Base-by-base conservation (phyloP, 1,284 basidiomycete species). In the Irpex sp. region DNA sequence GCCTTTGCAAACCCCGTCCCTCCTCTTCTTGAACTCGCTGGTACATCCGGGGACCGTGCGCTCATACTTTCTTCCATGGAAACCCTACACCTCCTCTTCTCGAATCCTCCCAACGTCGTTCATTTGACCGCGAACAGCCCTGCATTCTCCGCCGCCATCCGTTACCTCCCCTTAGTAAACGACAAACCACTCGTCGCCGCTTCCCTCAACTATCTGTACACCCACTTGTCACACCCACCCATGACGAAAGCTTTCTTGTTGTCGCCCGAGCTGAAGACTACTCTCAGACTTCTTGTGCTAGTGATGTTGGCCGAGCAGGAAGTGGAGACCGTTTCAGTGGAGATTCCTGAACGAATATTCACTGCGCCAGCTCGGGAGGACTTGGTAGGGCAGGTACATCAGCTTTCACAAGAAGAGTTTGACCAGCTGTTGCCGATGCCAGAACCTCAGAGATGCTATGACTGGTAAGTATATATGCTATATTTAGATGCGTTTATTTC, bases 191-290 rank as follows among this genome's bases (percentile, higher is more conserved):
- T 94, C 21, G 78, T 89, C 3, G 87, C 91, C 58, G 85, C 86
- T 3, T 84, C 84, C 57, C 72, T 94, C 61, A 92, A 91, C 72
- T 93, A 88, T 69, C 73, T 95, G 8, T 92, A 93, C 71, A 79
- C 84, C 8, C 89, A 94, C 73, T 78, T 94, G 17, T 88, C 89
- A 5, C 81, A 91, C 70, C 84, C 88, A 9, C 77, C 86, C 1
- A 89, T 92, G 83, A 85, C 89, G n/a, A 89, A 89, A 68, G 83
- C 86, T 2, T 92, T 95, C 71, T 75, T 93, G 44, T 79, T 87
- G 8, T 86, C 89, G 69, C 79, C 83, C 1, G 80, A 87, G 52
- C 86, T 94, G 83, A 82, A 86, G 1, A 82, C 81, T 17, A 82
- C 87, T 15, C 75, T 94, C 51, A 86, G 81, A 65, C 73, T 93